Evolutionary conservation across 2,329 filamentous ascomycete genomes (phyloP).

Genomic region (Alternaria viburni): DNA sequence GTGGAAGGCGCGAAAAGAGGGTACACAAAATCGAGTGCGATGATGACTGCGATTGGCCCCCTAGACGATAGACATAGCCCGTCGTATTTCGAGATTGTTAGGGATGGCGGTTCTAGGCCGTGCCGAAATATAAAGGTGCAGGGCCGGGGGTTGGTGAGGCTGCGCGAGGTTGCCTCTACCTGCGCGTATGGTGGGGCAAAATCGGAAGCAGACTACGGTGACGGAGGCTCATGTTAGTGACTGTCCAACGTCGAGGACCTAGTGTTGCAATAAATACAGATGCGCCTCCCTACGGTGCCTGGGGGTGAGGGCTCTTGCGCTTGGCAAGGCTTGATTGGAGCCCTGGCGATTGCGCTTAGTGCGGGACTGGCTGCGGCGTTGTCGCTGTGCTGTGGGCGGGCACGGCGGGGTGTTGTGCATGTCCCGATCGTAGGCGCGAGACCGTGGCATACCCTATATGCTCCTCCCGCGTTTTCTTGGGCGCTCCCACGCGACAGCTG

Average conservation of each 20-base stretch:
- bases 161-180: conserved; percentile 15
- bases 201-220: conserved; percentile 3
- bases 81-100: background rate
- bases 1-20: background rate
- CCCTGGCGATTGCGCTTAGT: conserved; percentile 13
- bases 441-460: conserved; percentile 35
- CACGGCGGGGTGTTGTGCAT: conserved; percentile 27
- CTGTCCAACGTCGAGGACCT: background rate
- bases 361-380: conserved; percentile 3
- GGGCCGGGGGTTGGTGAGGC: background rate
- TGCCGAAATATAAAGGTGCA: background rate
- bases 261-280: background rate
- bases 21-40: background rate
- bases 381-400: conserved; percentile 15
- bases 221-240: conserved; percentile 22
- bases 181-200: conserved; percentile 18
- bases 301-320: background rate
- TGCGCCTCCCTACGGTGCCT: background rate
- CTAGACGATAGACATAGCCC: background rate
- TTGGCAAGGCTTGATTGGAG: conserved; percentile 8
- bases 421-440: conserved; percentile 28
- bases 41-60: background rate
- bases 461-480: conserved; percentile 36
- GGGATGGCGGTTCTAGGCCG: background rate
- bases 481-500: conserved; percentile 37